Evolutionary conservation across 1,284 basidiomycete species (phyloP).

Genomic region (Malassezia restricta): DNA sequence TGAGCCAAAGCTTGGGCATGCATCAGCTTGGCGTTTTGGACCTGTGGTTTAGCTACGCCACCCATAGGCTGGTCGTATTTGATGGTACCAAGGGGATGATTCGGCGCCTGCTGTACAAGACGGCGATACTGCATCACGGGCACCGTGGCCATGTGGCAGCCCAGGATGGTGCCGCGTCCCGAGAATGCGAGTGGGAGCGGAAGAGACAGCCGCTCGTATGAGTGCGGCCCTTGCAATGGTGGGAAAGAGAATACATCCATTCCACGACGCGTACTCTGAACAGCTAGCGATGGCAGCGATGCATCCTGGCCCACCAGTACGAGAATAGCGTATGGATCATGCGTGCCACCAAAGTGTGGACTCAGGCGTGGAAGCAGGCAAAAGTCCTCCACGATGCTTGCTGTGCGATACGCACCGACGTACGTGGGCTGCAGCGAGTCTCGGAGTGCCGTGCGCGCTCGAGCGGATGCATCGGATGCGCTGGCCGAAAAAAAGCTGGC

Average conservation of each 20-base stretch:
- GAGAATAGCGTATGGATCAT: slow-evolving; percentile 61
- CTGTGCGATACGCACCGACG: slow-evolving; percentile 54
- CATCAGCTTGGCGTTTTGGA: neutral
- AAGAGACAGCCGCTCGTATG: slow-evolving; percentile 21
- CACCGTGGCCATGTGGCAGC: slow-evolving; percentile 22
- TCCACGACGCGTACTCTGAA: slow-evolving; percentile 33
- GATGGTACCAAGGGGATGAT: slow-evolving; percentile 2
- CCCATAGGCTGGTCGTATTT: slow-evolving; percentile 3
- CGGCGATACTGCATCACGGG: slow-evolving; percentile 28
- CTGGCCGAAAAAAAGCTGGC: slow-evolving; percentile 46
- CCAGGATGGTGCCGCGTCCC: slow-evolving; percentile 32
- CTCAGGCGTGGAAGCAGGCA: slow-evolving; percentile 59
- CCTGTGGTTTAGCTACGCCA: slow-evolving; percentile 6
- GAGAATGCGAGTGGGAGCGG: slow-evolving; percentile 29
- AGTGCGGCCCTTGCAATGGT: slow-evolving; percentile 8
- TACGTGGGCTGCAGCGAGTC: slow-evolving; percentile 50
- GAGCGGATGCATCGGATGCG: slow-evolving; percentile 42
- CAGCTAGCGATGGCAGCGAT: slow-evolving; percentile 31
- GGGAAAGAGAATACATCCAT: slow-evolving; percentile 35
- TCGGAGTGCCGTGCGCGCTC: slow-evolving; percentile 30
- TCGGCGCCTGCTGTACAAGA: slow-evolving; percentile 15
- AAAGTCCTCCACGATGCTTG: slow-evolving; percentile 55
- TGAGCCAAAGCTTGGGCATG: slow-evolving; percentile 12
- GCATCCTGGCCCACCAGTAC: slow-evolving; percentile 42
- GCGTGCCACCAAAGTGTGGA: slow-evolving; percentile 61